Base-by-base conservation (phyloP, 2,329 filamentous ascomycete species). In the Ascochyta clinopodiicola region DNA sequence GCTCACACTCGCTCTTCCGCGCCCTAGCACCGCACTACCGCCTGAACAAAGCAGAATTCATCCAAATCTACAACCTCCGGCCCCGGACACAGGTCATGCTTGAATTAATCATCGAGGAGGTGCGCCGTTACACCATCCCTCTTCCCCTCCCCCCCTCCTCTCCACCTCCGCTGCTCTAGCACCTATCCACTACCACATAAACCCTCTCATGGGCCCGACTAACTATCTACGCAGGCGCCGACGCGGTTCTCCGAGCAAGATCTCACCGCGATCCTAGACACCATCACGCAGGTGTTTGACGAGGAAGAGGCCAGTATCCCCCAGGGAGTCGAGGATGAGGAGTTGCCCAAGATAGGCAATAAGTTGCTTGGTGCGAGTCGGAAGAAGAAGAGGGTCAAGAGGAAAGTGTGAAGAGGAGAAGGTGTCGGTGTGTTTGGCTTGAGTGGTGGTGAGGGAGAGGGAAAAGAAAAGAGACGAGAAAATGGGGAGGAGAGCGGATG, bases 31-130 rank as follows among this genome's bases (percentile, higher is more conserved):
- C 70, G 0, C 63, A 68, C 12, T 75, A 71, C 44, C 52, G 65
- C 0, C 53, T 77, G 15, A 75, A 76, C 36, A 74, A 75, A 48
- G 70, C 71, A 0, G 74, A 77, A 63, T 75, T 73, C 55, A 57
- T 77, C n/a, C 72, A 75, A 57, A 59, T 77, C 8, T 72, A 74
- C 47, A 75, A 77, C 44, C 40, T 75, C 50, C 57, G 70, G 1
- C 73, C 74, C 0, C 63, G 47, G 6, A 70, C 65, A 6, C 60
- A 68, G 29, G 64, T 73, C 17, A 69, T 68, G 63, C 53, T 77
- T 1, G 70, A 75, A 22, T 27, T 74, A 21, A 62, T 77, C 8
- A 63, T 76, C 27, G 73, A 77, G 45, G 74, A 77, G 60, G 71
- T 73, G 59, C 6, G 64, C 17, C 17, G 17, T 17, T 17, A 17